Percentiles rank a stretch among this genome's conserved stretches.
Conservation (phyloP, 371 early-diverging fungal genomes). For the Actinomortierella wolfii region DNA sequence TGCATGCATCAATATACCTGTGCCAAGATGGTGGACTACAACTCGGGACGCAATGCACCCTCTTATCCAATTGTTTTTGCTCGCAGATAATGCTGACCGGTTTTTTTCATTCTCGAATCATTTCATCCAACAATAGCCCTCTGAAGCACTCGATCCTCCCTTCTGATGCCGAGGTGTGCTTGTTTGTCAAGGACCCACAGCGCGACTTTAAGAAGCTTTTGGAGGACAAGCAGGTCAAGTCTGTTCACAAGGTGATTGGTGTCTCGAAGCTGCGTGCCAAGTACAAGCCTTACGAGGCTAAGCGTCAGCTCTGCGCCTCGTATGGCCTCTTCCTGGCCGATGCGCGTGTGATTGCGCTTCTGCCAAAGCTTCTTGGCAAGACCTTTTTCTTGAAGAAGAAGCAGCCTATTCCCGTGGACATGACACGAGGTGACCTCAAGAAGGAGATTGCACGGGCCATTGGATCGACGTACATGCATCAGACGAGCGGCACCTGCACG, state of each 20-base stretch:
- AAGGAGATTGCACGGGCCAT: conserved; percentile 74
- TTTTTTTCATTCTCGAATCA: too few relatives aligned
- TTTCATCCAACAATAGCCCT: conserved; percentile 41
- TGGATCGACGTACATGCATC: conserved; percentile 78
- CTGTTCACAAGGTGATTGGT: conserved; percentile 76
- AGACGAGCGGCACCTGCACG: conserved; percentile 72
- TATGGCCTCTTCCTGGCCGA: conserved; percentile 90
- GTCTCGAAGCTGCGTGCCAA: conserved; percentile 76
- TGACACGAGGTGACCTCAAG: conserved; percentile 65
- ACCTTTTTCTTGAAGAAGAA: conserved; percentile 88
- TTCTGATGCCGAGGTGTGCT: conserved; percentile 68
- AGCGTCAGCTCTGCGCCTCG: conserved; percentile 67
- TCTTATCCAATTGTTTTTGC: too few relatives aligned
- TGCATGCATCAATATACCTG: too few relatives aligned
- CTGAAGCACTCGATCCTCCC: conserved; percentile 58
- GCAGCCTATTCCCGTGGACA: conserved; percentile 84
- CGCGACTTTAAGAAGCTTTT: conserved; percentile 73
- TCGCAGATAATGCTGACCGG: too few relatives aligned
- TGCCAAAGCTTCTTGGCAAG: conserved; percentile 86
- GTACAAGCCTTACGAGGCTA: conserved; percentile 79
- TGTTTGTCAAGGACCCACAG: conserved; percentile 89
- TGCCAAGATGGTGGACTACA: too few relatives aligned
- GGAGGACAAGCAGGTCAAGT: conserved; percentile 60
- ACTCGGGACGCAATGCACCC: too few relatives aligned
- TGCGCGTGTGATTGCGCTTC: conserved; percentile 69